Conservation (phyloP, 2,329 filamentous ascomycete species). For the Xylariaceae sp. region DNA sequence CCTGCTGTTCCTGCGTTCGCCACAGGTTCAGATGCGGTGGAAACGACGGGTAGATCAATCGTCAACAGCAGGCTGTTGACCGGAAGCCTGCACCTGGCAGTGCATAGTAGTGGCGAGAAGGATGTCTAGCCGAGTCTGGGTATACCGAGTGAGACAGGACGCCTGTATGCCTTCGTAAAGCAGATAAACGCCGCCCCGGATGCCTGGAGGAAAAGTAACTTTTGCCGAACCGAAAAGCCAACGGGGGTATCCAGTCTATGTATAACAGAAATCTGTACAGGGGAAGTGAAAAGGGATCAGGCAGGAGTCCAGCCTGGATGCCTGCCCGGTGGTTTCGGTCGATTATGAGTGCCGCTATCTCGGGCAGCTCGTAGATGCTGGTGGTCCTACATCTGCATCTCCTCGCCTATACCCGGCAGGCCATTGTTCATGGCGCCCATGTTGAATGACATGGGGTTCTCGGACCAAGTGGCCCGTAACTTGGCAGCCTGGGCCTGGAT, state of each 20-base stretch:
- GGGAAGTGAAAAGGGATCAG: background rate
- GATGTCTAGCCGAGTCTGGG: conserved; percentile 15
- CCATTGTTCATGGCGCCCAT: conserved; percentile 27
- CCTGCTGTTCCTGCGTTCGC: background rate
- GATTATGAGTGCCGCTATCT: too few species aligned
- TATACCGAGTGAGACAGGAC: conserved; percentile 17
- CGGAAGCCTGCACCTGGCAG: background rate
- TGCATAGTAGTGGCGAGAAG: background rate
- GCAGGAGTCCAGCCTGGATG: too few species aligned
- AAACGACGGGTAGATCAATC: conserved; percentile 2
- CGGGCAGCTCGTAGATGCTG: background rate
- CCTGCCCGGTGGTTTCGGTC: too few species aligned
- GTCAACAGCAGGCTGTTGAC: conserved; percentile 4
- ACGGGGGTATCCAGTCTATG: conserved; percentile 27
- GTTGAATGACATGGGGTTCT: conserved; percentile 22
- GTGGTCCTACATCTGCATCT: conserved; percentile 33
- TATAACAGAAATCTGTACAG: conserved; percentile 20
- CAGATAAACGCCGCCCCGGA: conserved; percentile 20
- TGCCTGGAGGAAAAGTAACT: conserved; percentile 18
- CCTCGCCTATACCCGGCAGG: conserved; percentile 48
- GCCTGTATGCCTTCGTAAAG: conserved; percentile 18
- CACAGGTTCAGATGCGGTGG: background rate
- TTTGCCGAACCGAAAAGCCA: conserved; percentile 20
- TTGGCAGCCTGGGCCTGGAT: conserved; percentile 59
- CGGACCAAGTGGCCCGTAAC: conserved; percentile 27